phyloP scores from a whole-genome alignment of 2,329 filamentous ascomycete species.

The Fusarium scirpi region DNA sequence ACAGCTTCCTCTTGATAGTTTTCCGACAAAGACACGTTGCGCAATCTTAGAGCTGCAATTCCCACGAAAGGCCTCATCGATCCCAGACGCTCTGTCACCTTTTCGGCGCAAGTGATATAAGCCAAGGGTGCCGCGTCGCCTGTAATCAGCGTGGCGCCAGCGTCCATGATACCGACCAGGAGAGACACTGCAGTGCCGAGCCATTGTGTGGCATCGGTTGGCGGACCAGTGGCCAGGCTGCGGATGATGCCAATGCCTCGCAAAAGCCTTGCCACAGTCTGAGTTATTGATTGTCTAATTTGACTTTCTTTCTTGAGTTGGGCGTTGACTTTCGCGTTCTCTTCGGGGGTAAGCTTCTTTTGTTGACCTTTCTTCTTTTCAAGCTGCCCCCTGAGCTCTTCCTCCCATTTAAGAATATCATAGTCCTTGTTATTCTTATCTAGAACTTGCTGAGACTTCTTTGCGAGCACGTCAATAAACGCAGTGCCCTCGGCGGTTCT shows the following conservation, averaged over 20 bases:
- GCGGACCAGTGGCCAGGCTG: conserved; percentile 84
- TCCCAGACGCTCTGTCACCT: conserved; percentile 79
- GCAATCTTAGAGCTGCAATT: conserved; percentile 83
- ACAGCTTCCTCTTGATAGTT: conserved; percentile 83
- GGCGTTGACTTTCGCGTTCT: conserved; percentile 88
- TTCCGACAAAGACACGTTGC: conserved; percentile 78
- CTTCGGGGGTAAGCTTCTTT: conserved; percentile 91
- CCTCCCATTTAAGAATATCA: conserved; percentile 96
- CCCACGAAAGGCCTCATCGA: conserved; percentile 85
- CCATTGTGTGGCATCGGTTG: conserved; percentile 90
- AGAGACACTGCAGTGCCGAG: conserved; percentile 83
- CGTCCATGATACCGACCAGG: conserved; percentile 79
- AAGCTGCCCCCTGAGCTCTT: conserved; percentile 86
- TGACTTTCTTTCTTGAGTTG: conserved; percentile 88
- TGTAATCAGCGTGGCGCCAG: conserved; percentile 83
- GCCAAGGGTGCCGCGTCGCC: conserved; percentile 82
- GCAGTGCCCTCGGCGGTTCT: conserved; percentile 88
- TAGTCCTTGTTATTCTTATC: conserved; percentile 96
- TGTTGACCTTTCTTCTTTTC: conserved; percentile 93
- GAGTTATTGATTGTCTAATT: conserved; percentile 79
- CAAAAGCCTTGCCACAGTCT: conserved; percentile 76
- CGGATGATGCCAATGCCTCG: conserved; percentile 89
- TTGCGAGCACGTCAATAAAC: conserved; percentile 91
- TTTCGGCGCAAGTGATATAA: conserved; percentile 83
- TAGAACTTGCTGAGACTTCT: conserved; percentile 76